Base-by-base conservation (phyloP, 768 basidiomycete species). In the Filobasidium wieringae region DNA sequence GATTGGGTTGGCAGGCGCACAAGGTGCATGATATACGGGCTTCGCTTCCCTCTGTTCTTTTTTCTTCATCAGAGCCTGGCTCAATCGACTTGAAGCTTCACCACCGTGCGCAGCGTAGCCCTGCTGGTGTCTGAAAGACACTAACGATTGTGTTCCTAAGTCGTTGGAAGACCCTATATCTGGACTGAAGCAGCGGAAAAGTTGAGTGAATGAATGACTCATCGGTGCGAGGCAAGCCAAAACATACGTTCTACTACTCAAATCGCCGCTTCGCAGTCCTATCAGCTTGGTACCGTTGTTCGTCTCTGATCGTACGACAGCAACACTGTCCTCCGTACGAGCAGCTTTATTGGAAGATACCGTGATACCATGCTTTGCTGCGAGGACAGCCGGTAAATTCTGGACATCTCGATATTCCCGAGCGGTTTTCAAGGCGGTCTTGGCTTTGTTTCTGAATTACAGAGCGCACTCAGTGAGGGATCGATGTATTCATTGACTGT, bases 21-120 rank as follows among this genome's bases (percentile, higher is more conserved):
- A 97, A 63, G 84, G 86, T 6, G 95, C 82, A 66, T 99, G 95
- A 69, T 90, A 97, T 12, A 85, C 87, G 7, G 95, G 95, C 73
- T 96, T 95, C 68, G 96, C 82, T 7, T 87, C 90, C 32, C 91
- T 82, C 2, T 86, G 87, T 31, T 91, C 91, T 76, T 96, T 96
- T 76, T 93, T 89, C 17, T 89, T 80, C 52, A 84, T 82, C 51
- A 99, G 82, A 0, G 91, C 90, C 66, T 89, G 84, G n/a, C 89
- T 87, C 51, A 99, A 81, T 72, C 64, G 60, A 1, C 71, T 73
- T 34, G 69, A 69, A 1, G 75, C 68, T 7, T 74, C 72, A 30
- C 74, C 72, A 52, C 73, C 72, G 54, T 73, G 63, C 2, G 75
- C 73, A 12, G 71, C 72, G 52, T 68, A 71, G 22, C 70, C 72